Conservation (phyloP, 768 basidiomycete species). For the Lyophyllum decastes region DNA sequence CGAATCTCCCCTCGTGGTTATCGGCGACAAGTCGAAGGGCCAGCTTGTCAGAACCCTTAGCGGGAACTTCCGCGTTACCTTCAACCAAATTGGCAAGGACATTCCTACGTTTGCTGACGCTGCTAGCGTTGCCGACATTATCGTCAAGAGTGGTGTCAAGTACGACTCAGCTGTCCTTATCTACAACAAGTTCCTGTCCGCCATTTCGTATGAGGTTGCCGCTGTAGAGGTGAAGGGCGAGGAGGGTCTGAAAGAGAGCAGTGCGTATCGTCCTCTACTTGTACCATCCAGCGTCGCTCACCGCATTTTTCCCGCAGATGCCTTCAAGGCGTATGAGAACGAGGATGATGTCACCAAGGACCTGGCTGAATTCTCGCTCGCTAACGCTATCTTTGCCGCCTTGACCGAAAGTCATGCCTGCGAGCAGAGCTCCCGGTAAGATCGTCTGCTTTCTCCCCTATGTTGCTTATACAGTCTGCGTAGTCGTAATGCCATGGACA, state of each 20-base stretch:
- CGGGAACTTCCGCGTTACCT: slow-evolving; percentile 75
- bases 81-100: slow-evolving; percentile 98
- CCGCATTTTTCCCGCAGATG: slow-evolving; percentile 44
- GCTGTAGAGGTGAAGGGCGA: slow-evolving; percentile 80
- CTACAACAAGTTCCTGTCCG: slow-evolving; percentile 86
- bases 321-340: slow-evolving; percentile 96
- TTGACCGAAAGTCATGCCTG: slow-evolving; percentile 96
- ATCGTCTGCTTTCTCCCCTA: not conserved
- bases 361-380: slow-evolving; percentile 91
- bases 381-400: slow-evolving; percentile 94
- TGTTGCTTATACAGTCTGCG: not conserved
- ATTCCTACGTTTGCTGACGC: slow-evolving; percentile 98
- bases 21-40: slow-evolving; percentile 97
- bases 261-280: slow-evolving; percentile 43
- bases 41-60: slow-evolving; percentile 75
- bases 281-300: not conserved
- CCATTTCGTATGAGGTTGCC: slow-evolving; percentile 86
- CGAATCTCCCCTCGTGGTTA: slow-evolving; percentile 76
- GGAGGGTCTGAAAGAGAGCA: slow-evolving; percentile 76
- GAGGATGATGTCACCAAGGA: slow-evolving; percentile 96
- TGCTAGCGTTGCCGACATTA: slow-evolving; percentile 89
- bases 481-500: slow-evolving; percentile 99
- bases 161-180: slow-evolving; percentile 85
- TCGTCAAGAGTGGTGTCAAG: slow-evolving; percentile 80
- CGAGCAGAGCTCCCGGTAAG: slow-evolving; percentile 87